Evolutionary conservation across 2,329 filamentous ascomycete species (phyloP).

Genomic region (Xylaria sp.): DNA sequence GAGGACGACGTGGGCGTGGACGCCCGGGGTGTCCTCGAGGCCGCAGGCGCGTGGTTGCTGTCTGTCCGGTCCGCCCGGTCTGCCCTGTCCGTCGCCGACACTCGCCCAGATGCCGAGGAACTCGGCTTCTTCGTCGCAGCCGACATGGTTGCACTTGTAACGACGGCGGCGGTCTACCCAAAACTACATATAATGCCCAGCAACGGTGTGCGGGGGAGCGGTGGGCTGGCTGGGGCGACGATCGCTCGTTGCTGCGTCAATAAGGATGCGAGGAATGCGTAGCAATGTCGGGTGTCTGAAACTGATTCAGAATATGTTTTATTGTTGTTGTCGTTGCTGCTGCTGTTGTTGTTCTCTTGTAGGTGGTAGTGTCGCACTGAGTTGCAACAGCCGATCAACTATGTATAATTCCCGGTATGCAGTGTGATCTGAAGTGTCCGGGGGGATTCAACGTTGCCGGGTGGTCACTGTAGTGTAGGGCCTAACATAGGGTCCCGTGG

Average conservation of each 20-base stretch:
- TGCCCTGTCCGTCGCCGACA: constrained; percentile 52
- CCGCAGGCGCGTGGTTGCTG: constrained; percentile 53
- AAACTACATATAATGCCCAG: constrained; percentile 34
- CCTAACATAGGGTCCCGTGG: constrained; percentile 16
- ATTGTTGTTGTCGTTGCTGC: constrained; percentile 2
- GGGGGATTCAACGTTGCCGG: constrained; percentile 24
- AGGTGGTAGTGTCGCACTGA: constrained; percentile 14
- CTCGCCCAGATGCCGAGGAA: constrained; percentile 59
- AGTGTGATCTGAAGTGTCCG: constrained; percentile 22
- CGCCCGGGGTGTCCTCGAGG: constrained; percentile 57
- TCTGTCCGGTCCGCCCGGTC: constrained; percentile 40
- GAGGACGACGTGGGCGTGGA: constrained; percentile 62
- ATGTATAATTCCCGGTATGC: constrained; percentile 11
- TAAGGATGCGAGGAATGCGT: constrained; percentile 35
- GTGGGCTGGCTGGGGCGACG: constrained; percentile 21
- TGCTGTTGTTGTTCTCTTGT: constrained; percentile 22
- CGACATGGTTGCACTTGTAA: constrained; percentile 57
- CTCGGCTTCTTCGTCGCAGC: constrained; percentile 64
- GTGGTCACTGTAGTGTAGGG: constrained; percentile 19
- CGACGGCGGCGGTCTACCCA: constrained; percentile 12
- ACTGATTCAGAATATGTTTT: constrained; percentile 12
- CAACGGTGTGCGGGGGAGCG: constrained; percentile 29
- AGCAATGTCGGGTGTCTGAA: background rate
- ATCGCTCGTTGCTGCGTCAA: constrained; percentile 39
- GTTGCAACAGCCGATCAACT: constrained; percentile 11